phyloP scores from a whole-genome alignment of 495 filamentous ascomycete species.

The Penicillium malachiteum region DNA sequence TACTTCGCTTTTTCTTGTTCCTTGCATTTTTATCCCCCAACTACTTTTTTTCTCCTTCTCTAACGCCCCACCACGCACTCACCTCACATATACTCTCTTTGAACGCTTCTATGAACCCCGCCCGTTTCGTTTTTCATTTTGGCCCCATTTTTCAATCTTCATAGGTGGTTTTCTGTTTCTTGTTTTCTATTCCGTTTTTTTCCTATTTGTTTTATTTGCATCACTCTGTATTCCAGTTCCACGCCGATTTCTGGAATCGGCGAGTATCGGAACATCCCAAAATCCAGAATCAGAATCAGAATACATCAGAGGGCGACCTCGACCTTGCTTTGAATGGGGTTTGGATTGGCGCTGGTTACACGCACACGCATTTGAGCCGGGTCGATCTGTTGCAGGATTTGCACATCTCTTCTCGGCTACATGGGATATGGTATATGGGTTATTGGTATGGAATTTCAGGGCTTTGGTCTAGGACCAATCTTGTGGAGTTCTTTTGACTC shows the following conservation, averaged over 20 bases:
- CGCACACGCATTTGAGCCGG: constrained; percentile 11
- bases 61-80: not conserved
- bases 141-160: constrained; percentile 1
- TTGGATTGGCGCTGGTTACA: constrained; percentile 18
- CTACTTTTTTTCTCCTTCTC: not conserved
- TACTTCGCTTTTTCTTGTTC: constrained; percentile 10
- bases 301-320: constrained; percentile 33
- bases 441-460: constrained; percentile 1
- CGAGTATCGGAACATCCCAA: constrained; percentile 6
- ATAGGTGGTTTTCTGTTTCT: constrained; percentile 13
- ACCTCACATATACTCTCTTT: not conserved
- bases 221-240: constrained; percentile 3
- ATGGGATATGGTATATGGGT: constrained; percentile 17
- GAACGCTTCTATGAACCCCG: not conserved
- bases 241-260: constrained; percentile 7
- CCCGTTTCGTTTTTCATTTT: not conserved
- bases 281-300: constrained; percentile 11
- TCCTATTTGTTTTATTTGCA: constrained; percentile 7
- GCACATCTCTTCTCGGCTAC: not conserved
- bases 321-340: constrained; percentile 17
- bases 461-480: constrained; percentile 10
- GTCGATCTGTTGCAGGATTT: not conserved
- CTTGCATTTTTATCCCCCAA: not conserved
- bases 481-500: constrained; percentile 9
- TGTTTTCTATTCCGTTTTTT: constrained; percentile 14